Base-by-base conservation (phyloP, 1,284 basidiomycete genomes). In the Peniophora sp. region DNA sequence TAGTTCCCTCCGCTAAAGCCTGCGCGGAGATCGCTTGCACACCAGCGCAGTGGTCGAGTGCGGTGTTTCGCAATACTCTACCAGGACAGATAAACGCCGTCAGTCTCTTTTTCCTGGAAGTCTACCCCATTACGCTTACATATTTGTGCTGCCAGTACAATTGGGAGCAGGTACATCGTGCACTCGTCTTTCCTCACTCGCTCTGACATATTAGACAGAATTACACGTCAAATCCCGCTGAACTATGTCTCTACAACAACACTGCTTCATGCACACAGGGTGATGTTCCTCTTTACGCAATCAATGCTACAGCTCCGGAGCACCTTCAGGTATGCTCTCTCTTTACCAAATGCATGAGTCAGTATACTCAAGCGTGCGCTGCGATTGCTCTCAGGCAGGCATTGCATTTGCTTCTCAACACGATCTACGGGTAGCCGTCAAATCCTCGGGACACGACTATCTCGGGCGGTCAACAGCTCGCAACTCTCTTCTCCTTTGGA, bases 401-500 rank as follows among this genome's bases (percentile, higher is more conserved):
- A 51, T 66, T 9, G 54, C 34, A 46, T 67, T 67, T 36, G 39
- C 55, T 6, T 35, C 48, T 27, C 22, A 42, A 12, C 51, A 56
- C 20, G 36, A 65, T 24, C 56, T 67, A 18, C 64, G 64, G 6
- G 52, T 66, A 23, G 60, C 51, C 12, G 54, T 67, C 52, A 67
- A 65, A 52, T 54, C 61, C 9, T 63, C 64, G 10, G 65, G 66
- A 3, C 66, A 68, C 47, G 66, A 68, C 50, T 56, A 49, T 47
- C 55, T 64, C 6, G 65, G 66, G 5, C 64, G 65, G 24, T 66
- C 64, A 11, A 67, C 65, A 2, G 63, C 60, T 17, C 60, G 58
- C 36, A 53, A 55, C 44, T 63, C 63, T 17, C 45, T 56, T 6
- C 57, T 67, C 3, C 57, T 68, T 12, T 65, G 56, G 52, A 67